Conservation (phyloP, 2,329 filamentous ascomycete genomes). For the Aotearoamyces nothofagi region DNA sequence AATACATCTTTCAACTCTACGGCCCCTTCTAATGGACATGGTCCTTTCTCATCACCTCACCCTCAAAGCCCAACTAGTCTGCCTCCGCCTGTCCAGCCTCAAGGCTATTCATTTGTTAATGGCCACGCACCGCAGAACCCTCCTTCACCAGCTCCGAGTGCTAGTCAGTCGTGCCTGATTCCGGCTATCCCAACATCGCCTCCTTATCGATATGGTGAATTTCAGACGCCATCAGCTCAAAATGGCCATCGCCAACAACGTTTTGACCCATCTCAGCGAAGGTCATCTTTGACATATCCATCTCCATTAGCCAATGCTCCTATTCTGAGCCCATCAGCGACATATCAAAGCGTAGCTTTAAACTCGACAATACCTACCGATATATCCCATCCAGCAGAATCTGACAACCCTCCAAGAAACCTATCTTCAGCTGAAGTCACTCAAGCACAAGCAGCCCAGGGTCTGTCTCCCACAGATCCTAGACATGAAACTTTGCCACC, state of each 20-base stretch:
- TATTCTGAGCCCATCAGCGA: constrained; percentile 12
- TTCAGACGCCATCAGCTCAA: neutral
- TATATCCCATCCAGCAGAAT: neutral
- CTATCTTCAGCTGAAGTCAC: constrained; percentile 1
- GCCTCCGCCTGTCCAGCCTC: constrained; percentile 15
- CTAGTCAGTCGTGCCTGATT: neutral
- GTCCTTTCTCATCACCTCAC: constrained; percentile 17
- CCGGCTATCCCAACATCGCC: neutral
- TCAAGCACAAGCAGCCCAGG: constrained; percentile 2
- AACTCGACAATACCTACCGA: neutral
- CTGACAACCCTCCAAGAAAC: neutral
- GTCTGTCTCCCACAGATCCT: constrained; percentile 4
- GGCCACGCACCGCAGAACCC: constrained; percentile 7
- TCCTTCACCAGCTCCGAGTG: neutral
- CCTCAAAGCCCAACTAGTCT: constrained; percentile 18
- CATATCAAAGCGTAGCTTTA: constrained; percentile 1
- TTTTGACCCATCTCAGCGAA: constrained; percentile 8
- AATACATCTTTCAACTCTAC: constrained; percentile 4
- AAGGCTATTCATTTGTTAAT: constrained; percentile 13
- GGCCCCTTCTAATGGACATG: constrained; percentile 11
- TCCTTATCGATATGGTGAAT: neutral
- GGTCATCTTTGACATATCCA: constrained; percentile 14
- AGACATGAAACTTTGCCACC: constrained; percentile 15
- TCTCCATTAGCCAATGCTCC: constrained; percentile 16
- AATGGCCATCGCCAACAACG: neutral